Evolutionary conservation across 306 rosid species (phyloP).

Genomic region (Sesbania bispinosa): DNA sequence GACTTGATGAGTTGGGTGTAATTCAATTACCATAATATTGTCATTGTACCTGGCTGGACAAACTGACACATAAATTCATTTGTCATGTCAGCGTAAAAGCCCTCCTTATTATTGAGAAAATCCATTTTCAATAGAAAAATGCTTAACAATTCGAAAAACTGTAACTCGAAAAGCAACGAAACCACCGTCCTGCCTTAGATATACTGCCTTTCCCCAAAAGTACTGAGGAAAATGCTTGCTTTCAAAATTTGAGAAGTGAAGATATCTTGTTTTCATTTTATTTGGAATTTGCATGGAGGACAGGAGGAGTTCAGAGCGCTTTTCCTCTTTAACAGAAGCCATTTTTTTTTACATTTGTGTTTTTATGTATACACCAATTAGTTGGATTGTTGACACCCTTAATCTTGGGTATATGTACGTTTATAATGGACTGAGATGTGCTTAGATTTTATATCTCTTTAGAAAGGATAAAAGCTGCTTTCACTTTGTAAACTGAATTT

Average conservation of each 20-base stretch:
- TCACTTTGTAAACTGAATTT: no score
- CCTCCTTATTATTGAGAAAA: no score
- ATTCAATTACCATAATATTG: no score
- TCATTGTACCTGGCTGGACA: no score
- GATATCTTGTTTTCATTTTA: not conserved
- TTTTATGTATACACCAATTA: not conserved
- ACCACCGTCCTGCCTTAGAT: no score
- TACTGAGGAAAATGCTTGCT: not conserved
- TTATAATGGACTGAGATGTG: not conserved
- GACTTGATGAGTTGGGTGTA: no score
- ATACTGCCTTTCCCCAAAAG: no score
- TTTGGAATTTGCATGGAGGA: not conserved
- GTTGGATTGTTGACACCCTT: conserved; percentile 4
- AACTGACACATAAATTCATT: no score
- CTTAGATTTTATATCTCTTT: not conserved
- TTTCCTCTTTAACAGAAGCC: not conserved
- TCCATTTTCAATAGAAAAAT: no score
- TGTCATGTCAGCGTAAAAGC: no score
- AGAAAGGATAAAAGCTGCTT: not conserved
- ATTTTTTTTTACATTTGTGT: conserved; percentile 6
- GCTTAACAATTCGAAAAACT: no score
- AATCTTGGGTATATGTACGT: not conserved
- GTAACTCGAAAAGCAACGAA: no score
- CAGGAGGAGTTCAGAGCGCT: not conserved
- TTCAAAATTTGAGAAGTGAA: not conserved